These are phyloP conservation scores for Exophiala sp. DNA, from an alignment of 2,329 filamentous ascomycete genomes.

Conservation along the genomic window DNA sequence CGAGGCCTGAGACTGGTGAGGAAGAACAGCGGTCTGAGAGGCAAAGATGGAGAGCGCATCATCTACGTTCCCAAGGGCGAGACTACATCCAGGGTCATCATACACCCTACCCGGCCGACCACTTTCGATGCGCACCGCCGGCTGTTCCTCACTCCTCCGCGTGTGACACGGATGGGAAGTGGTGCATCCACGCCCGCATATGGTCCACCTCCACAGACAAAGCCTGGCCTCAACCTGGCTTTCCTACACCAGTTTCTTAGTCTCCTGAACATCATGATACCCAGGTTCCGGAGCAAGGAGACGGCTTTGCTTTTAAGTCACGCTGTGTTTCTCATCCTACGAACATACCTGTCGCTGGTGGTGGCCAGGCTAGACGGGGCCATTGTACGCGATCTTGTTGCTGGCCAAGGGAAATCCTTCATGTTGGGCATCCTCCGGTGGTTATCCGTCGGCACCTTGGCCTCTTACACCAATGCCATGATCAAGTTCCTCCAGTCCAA, in stretches of 20 bases:
- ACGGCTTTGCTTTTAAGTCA: slow-evolving; percentile 85
- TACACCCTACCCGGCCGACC: slow-evolving; percentile 79
- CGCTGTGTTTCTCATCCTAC: slow-evolving; percentile 77
- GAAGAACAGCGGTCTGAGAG: slow-evolving; percentile 84
- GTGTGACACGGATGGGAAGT: slow-evolving; percentile 70
- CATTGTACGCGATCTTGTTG: slow-evolving; percentile 93
- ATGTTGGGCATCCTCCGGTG: slow-evolving; percentile 87
- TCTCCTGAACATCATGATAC: slow-evolving; percentile 95
- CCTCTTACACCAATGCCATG: slow-evolving; percentile 97
- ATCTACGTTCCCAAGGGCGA: slow-evolving; percentile 93
- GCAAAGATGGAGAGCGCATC: slow-evolving; percentile 89
- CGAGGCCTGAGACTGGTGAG: slow-evolving; percentile 75
- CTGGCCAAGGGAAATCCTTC: slow-evolving; percentile 83
- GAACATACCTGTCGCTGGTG: slow-evolving; percentile 89
- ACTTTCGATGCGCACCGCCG: slow-evolving; percentile 95
- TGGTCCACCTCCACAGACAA: slow-evolving; percentile 74
- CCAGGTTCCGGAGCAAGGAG: slow-evolving; percentile 91
- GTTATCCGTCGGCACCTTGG: slow-evolving; percentile 87
- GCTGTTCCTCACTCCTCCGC: slow-evolving; percentile 84
- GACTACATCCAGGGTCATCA: slow-evolving; percentile 81
- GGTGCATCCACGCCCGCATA: slow-evolving; percentile 57
- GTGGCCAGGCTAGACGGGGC: slow-evolving; percentile 91
- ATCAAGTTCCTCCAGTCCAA: slow-evolving; percentile 98
- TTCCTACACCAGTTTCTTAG: slow-evolving; percentile 97
- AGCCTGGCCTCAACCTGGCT: slow-evolving; percentile 88